Evolutionary conservation across 805 yeast species (phyloP).

Genomic region (Wickerhamiella spandovensis): DNA sequence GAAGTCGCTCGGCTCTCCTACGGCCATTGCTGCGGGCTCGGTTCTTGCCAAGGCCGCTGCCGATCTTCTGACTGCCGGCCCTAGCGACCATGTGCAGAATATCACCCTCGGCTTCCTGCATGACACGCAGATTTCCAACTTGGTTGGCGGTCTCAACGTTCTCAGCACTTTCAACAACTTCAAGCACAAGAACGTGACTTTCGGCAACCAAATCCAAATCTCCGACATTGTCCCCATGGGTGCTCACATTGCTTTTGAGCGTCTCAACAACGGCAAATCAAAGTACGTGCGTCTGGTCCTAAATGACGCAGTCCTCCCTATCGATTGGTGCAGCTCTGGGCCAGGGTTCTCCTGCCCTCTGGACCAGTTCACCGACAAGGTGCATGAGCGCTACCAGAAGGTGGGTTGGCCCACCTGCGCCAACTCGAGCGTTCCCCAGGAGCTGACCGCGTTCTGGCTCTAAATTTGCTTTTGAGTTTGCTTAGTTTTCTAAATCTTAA

Average conservation of each 20-base stretch:
- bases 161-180: slow-evolving; percentile 32
- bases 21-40: slow-evolving; percentile 31
- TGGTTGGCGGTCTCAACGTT: slow-evolving; percentile 35
- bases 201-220: slow-evolving; percentile 33
- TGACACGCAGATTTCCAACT: slow-evolving; percentile 42
- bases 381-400: slow-evolving; percentile 1
- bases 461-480: too few relatives aligned
- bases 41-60: slow-evolving; percentile 36
- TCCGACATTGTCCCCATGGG: slow-evolving; percentile 43
- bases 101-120: slow-evolving; percentile 38
- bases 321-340: slow-evolving; percentile 36
- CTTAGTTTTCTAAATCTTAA: not conserved
- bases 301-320: slow-evolving; percentile 45
- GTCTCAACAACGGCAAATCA: slow-evolving; percentile 20
- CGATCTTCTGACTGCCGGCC: slow-evolving; percentile 30
- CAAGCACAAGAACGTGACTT: slow-evolving; percentile 23
- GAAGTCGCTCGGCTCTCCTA: slow-evolving; percentile 35
- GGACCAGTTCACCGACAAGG: slow-evolving; percentile 18
- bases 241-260: slow-evolving; percentile 38
- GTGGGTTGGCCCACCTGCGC: slow-evolving; percentile 6
- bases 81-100: slow-evolving; percentile 18
- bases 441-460: slow-evolving; percentile 18
- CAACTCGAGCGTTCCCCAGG: slow-evolving; percentile 12
- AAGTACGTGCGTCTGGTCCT: slow-evolving; percentile 35
- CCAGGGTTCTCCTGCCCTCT: slow-evolving; percentile 40